Percentiles rank a stretch among this genome's conserved stretches.
These are phyloP conservation scores for Gloeopeniophorella convolvens DNA, from an alignment of 768 basidiomycete species.

Conservation along the genomic window DNA sequence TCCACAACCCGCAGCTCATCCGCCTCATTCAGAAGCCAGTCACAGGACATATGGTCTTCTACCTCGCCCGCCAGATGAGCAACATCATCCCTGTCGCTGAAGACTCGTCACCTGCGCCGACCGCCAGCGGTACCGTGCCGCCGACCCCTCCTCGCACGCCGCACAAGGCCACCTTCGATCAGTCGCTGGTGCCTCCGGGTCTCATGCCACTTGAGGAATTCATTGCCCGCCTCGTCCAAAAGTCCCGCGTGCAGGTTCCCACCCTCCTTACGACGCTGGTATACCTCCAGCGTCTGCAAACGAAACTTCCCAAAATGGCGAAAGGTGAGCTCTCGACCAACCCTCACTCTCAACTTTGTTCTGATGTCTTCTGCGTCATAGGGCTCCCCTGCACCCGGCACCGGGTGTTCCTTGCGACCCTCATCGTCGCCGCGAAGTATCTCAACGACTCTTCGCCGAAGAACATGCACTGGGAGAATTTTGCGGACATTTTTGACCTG, in stretches of 20 bases:
- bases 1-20: conserved; percentile 78
- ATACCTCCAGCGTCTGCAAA: conserved; percentile 82
- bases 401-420: conserved; percentile 90
- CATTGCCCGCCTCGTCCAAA: conserved; percentile 71
- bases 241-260: conserved; percentile 83
- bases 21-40: conserved; percentile 74
- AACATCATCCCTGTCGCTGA: conserved; percentile 68
- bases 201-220: conserved; percentile 76
- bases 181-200: conserved; percentile 26
- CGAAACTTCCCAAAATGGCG: conserved; percentile 73
- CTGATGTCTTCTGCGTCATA: too few relatives aligned
- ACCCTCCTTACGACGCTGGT: conserved; percentile 88
- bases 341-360: conserved; percentile 3
- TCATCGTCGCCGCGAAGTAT: conserved; percentile 96
- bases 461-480: conserved; percentile 88
- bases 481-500: conserved; percentile 69
- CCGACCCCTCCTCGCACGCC: conserved; percentile 71
- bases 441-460: conserved; percentile 95
- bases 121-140: conserved; percentile 31
- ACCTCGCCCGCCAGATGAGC: conserved; percentile 73
- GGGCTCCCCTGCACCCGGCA: conserved; percentile 90
- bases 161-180: conserved; percentile 36
- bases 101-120: conserved; percentile 30
- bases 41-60: conserved; percentile 77
- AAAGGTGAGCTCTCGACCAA: conserved; percentile 52